Conservation (phyloP, 73 alveolate genomes). For the Paramecium sexaurelia region DNA sequence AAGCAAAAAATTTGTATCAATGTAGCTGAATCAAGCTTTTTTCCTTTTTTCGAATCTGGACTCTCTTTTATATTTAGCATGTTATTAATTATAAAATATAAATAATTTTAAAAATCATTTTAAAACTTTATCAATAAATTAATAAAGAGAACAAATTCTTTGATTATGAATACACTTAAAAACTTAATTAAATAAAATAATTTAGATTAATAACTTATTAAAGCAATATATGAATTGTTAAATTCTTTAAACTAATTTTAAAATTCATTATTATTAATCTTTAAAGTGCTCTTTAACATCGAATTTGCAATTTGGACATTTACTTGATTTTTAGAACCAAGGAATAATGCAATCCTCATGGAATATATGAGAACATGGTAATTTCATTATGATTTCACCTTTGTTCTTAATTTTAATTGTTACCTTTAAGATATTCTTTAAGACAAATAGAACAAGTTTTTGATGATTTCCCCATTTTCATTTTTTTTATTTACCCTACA, state of each 20-base stretch:
- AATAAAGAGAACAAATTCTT: no score
- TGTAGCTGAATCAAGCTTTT: background rate
- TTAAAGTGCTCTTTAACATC: conserved; percentile 70
- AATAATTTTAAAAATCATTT: background rate
- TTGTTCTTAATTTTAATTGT: background rate
- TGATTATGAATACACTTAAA: no score
- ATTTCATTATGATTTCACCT: conserved; percentile 68
- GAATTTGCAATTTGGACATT: conserved; percentile 93
- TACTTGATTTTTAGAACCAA: conserved; percentile 89
- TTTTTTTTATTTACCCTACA: conserved; percentile 16
- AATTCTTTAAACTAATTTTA: background rate
- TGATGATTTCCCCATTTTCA: conserved; percentile 44
- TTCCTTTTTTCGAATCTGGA: background rate
- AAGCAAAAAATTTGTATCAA: background rate
- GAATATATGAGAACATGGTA: conserved; percentile 81
- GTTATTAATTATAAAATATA: background rate
- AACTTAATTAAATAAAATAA: no score
- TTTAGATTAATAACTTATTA: no score
- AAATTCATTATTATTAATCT: background rate
- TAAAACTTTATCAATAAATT: background rate
- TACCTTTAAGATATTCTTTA: background rate
- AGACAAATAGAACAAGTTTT: background rate
- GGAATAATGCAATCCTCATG: conserved; percentile 81
- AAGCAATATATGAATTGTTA: no score
- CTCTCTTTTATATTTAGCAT: conserved; percentile 27